These are phyloP conservation scores for Mesostigma viride DNA, from an alignment of 139 green algal genomes.

Conservation along the genomic window DNA sequence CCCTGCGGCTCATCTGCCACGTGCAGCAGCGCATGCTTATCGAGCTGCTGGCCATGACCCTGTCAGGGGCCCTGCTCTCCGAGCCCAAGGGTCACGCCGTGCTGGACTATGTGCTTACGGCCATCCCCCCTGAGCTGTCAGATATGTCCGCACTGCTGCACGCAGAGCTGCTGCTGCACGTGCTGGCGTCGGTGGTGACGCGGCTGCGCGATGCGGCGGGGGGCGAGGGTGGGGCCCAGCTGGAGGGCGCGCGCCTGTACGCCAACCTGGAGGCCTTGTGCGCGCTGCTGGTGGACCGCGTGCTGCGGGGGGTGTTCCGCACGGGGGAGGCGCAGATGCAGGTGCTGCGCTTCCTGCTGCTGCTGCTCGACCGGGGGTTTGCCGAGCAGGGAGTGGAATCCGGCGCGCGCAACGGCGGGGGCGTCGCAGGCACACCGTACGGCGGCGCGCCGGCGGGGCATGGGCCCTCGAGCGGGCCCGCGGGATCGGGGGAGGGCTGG, in stretches of 20 bases:
- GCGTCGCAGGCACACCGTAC: not conserved
- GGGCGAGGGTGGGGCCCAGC: too few relatives aligned
- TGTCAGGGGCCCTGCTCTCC: too few relatives aligned
- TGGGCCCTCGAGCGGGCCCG: not conserved
- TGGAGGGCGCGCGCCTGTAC: conserved; percentile 10
- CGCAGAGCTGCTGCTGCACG: too few relatives aligned
- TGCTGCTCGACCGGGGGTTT: conserved; percentile 9
- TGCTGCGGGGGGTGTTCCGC: conserved; percentile 17
- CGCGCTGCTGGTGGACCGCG: conserved; percentile 16
- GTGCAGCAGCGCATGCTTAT: too few relatives aligned
- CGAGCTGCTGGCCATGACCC: too few relatives aligned
- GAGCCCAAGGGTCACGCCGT: too few relatives aligned
- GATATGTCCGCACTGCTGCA: too few relatives aligned
- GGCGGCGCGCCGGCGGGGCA: not conserved
- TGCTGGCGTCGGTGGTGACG: too few relatives aligned
- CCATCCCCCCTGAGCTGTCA: not conserved
- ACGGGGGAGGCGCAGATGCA: not conserved
- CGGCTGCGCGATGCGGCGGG: too few relatives aligned
- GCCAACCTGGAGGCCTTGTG: conserved; percentile 19
- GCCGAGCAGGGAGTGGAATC: conserved; percentile 16
- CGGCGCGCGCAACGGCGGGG: conserved; percentile 11
- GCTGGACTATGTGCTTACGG: conserved; percentile 11
- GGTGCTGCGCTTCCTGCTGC: conserved; percentile 25
- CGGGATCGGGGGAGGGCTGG: too few relatives aligned
- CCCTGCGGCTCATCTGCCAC: too few relatives aligned